Base-by-base conservation (phyloP, 345 rosid genomes). In the Lenwebbia sp. region DNA sequence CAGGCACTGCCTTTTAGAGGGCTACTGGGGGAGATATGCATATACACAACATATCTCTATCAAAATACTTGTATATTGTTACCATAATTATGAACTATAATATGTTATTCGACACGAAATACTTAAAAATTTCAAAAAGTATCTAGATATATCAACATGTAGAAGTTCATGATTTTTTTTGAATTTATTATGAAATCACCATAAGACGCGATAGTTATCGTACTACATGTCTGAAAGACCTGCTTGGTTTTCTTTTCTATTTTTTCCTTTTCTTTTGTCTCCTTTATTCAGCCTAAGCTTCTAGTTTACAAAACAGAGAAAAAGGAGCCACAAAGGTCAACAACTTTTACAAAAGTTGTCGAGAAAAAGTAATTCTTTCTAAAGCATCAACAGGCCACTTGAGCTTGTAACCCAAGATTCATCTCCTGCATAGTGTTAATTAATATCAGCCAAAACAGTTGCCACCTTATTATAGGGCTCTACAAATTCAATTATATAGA, bases 321-420 rank as follows among this genome's bases (percentile, higher is more conserved):
- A 81, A 81, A 85, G 82, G 30, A 54, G 78, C 83, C 21, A 30
- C 47, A 85, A 75, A 52, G 65, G 86, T 76, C 82, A 85, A 60
- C 81, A 60, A 52, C 78, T 62, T 84, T 84, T 84, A 70, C 10
- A 84, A 84, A 84, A 44, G 86, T 50, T 84, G 86, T 84, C 86
- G 62, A 44, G 75, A 50, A 52, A 28, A 47, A 84, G 81, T 21
- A 37, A 70, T 37, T 70, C 81, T 70, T 70, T 40, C 62, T 47
- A 76, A 41, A 41, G 83, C 54, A 54, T 82, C 65, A 54, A 47
- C 70, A 50, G 52, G 84, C 28, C 51, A 12, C 84, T 54, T 54
- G 56, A 54, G 84, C 87, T 85, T 85, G 75, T 47, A 44, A 44
- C 17, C 37, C 87, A 85, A 85, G 87, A 81, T 85, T 78, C 50